Evolutionary conservation across 1,284 basidiomycete species (phyloP), one percentile per base, ranked within the genome.

Genomic region (Boletellus deceptivus): DNA sequence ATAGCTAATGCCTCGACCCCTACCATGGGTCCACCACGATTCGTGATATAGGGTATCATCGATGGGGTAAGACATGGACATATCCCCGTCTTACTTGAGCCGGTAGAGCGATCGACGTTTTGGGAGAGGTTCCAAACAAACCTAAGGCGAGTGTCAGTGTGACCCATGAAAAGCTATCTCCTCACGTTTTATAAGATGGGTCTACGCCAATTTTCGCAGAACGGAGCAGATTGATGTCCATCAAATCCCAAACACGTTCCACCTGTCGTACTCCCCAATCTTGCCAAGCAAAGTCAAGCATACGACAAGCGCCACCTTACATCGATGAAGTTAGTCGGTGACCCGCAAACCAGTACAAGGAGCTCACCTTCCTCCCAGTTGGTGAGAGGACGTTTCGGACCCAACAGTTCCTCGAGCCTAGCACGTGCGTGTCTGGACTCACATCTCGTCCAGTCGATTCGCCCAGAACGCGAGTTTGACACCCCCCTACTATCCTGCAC

Each of bases 51-150:
- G 0, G 95, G 92, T 56, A 98, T 98, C 89, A 97, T 97, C 33
- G 91, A 89, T 0, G 94, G 94, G 0, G 94, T 98, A 17, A 98
- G 79, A 68, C 94, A 98, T 1, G 91, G 91, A 52, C 88, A 91
- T 42, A 96, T 89, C 8, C 93, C 94, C 2, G 86, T 76, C 67
- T 85, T 86, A 52, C 80, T 83, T 0, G 89, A 86, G 4, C 89
- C 90, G 36, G 87, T 91, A 38, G 89, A 90, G 14, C 93, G 83
- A 68, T 94, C 92, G 27, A 98, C 95, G 59, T 98, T 98, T 69
- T 98, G 94, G 4, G 92, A 95, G n/a, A 98, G 77, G 69, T 98
- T 98, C 95, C 94, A 98, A 2, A 97, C 89, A 70, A 87, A 76
- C 1, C 88, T 91, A 55, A 49, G 48, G 27, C 18, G 48, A 20